Evolutionary conservation across 179 eudicot genomes (phyloP).

Genomic region (Spinacia oleracea): DNA sequence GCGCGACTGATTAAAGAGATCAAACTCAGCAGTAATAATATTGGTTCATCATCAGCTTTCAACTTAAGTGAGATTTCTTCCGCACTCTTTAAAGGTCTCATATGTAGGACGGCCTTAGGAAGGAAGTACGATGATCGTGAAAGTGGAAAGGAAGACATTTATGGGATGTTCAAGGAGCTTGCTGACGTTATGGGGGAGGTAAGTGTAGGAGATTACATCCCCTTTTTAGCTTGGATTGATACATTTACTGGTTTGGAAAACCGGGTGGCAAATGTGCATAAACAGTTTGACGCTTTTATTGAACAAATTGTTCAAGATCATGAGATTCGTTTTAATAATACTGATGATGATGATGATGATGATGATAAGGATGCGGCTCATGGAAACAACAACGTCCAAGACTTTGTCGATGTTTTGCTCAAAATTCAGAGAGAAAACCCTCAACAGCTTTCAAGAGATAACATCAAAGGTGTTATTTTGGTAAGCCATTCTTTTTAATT

Average conservation of each 20-base stretch:
- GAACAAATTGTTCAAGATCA: slow-evolving; percentile 38
- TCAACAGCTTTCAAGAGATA: slow-evolving; percentile 14
- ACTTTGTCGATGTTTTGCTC: slow-evolving; percentile 40
- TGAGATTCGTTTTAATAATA: no score
- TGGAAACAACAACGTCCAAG: no score
- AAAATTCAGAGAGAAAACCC: slow-evolving; percentile 34
- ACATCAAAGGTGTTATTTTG: slow-evolving; percentile 31
- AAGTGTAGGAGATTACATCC: slow-evolving; percentile 45
- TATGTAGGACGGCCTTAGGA: slow-evolving; percentile 47
- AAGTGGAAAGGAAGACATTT: slow-evolving; percentile 25
- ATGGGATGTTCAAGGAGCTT: slow-evolving; percentile 19
- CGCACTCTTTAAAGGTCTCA: slow-evolving; percentile 17
- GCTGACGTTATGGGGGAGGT: slow-evolving; percentile 31
- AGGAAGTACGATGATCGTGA: slow-evolving; percentile 32
- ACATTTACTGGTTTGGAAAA: slow-evolving; percentile 32
- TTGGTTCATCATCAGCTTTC: no score
- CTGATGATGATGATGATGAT: no score
- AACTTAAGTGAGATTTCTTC: slow-evolving; percentile 23
- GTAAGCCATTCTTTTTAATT: slow-evolving; percentile 23
- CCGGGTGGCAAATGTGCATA: background rate
- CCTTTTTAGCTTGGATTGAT: slow-evolving; percentile 43
- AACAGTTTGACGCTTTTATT: slow-evolving; percentile 32
- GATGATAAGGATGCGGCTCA: no score
- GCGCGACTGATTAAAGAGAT: slow-evolving; percentile 10
- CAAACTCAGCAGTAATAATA: background rate